A percentile compares a stretch with the other conserved stretches of the same genome.
Conservation (phyloP, 495 filamentous ascomycete species). For the Podospora pseudoanserina region DNA sequence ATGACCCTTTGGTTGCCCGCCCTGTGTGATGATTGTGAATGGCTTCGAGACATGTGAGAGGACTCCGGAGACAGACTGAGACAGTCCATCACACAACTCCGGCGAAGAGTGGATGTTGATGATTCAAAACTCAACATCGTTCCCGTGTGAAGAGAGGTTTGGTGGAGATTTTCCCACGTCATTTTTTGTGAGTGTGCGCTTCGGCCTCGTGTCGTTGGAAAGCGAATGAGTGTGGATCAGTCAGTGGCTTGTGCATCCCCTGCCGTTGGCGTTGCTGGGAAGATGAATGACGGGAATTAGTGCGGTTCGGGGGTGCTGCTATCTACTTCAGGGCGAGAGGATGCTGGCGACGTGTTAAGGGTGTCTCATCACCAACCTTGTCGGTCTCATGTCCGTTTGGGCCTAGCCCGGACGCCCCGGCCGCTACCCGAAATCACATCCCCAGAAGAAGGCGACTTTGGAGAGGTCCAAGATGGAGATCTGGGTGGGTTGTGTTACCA, state of each 20-base stretch:
- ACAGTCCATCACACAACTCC: neutral
- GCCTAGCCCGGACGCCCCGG: constrained; percentile 6
- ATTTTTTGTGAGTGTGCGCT: neutral
- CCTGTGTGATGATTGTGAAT: neutral
- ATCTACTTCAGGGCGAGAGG: neutral
- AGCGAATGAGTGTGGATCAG: neutral
- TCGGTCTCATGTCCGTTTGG: constrained; percentile 16
- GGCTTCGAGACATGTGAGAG: neutral
- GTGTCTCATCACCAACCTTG: neutral
- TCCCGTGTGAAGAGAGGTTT: neutral
- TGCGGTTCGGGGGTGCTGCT: neutral
- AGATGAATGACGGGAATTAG: neutral
- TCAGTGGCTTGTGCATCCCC: constrained; percentile 4
- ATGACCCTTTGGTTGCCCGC: neutral
- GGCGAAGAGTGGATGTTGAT: neutral
- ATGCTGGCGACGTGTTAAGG: neutral
- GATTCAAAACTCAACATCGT: neutral
- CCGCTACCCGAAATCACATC: constrained; percentile 21
- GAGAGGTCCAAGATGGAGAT: constrained; percentile 5
- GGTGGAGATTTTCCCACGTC: neutral
- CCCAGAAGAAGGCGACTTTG: constrained; percentile 14
- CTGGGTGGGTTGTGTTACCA: constrained; percentile 2
- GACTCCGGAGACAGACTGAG: neutral
- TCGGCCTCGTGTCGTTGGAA: neutral
- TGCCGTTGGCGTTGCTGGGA: neutral